Conservation (phyloP, 768 basidiomycete genomes). For the Collybia nuda region DNA sequence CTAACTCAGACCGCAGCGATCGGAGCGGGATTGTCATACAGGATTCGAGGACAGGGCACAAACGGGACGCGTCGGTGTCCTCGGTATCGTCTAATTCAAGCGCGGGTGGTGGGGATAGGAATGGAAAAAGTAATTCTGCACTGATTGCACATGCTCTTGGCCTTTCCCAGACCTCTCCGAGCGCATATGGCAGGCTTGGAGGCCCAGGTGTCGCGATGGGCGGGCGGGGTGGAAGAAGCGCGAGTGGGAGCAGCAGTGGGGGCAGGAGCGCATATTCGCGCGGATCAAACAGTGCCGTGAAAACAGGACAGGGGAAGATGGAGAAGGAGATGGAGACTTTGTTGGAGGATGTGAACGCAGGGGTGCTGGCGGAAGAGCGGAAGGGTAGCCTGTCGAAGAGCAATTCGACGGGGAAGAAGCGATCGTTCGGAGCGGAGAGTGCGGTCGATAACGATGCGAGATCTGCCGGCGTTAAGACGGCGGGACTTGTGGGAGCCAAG, state of each 20-base stretch:
- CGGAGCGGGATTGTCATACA: conserved; percentile 6
- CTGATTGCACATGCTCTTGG: conserved; percentile 44
- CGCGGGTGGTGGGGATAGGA: conserved; percentile 1
- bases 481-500: conserved; percentile 15
- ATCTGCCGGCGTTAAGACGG: conserved; percentile 12
- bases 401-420: conserved; percentile 29
- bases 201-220: conserved; percentile 32
- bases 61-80: conserved; percentile 9
- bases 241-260: conserved; percentile 26
- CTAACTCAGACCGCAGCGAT: conserved; percentile 10
- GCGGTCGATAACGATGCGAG: conserved; percentile 5
- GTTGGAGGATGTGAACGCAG: conserved; percentile 13
- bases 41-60: not conserved
- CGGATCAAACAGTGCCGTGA: conserved; percentile 18
- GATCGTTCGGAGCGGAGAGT: conserved; percentile 14
- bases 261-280: conserved; percentile 31
- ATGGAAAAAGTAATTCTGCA: conserved; percentile 32
- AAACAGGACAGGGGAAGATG: conserved; percentile 18
- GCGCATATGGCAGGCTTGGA: conserved; percentile 35
- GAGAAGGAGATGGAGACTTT: conserved; percentile 47
- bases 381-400: conserved; percentile 28
- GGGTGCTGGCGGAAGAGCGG: conserved; percentile 9
- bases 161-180: conserved; percentile 38
- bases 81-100: conserved; percentile 4
- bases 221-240: conserved; percentile 25